phyloP scores from a whole-genome alignment of 257 asterid species.

The Leptodermis oblonga region DNA sequence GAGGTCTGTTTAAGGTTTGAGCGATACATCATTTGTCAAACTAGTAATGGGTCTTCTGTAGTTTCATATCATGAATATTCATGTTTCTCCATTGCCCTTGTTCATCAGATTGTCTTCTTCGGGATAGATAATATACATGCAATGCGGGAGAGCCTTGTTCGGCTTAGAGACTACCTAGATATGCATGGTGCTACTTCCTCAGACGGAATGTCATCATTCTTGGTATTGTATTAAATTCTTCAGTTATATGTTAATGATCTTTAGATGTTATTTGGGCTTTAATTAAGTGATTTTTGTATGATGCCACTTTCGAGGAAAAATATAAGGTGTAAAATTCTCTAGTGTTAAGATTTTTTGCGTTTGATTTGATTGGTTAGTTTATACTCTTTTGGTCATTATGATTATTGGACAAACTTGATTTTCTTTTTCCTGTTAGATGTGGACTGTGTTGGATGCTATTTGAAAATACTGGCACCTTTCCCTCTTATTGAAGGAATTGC shows the following conservation, averaged over 20 bases:
- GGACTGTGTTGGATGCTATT: neutral
- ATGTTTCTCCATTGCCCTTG: conserved; percentile 17
- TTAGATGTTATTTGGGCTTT: conserved; percentile 1
- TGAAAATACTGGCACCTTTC: neutral
- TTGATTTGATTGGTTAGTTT: neutral
- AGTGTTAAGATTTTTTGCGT: neutral
- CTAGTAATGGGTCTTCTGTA: neutral
- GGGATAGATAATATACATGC: conserved; percentile 98
- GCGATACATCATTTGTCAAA: neutral
- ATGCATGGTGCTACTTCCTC: conserved; percentile 92
- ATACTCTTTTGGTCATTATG: neutral
- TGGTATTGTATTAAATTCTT: conserved; percentile 48
- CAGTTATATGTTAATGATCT: neutral
- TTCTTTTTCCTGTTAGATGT: neutral
- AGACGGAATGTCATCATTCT: conserved; percentile 90
- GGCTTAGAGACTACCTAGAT: conserved; percentile 92
- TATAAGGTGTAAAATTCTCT: conserved; percentile 3
- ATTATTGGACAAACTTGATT: neutral
- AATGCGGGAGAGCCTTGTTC: conserved; percentile 88
- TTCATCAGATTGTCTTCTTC: conserved; percentile 79
- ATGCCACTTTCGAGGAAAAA: neutral
- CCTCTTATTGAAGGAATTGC: conserved; percentile 2
- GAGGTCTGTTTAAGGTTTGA: conserved; percentile 61
- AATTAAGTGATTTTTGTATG: neutral
- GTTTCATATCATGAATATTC: conserved; percentile 4